A percentile compares a stretch with the other conserved stretches of the same genome.
These are phyloP conservation scores for Hypoxylon sp. DNA, from an alignment of 2,329 filamentous ascomycete genomes.

Conservation along the genomic window DNA sequence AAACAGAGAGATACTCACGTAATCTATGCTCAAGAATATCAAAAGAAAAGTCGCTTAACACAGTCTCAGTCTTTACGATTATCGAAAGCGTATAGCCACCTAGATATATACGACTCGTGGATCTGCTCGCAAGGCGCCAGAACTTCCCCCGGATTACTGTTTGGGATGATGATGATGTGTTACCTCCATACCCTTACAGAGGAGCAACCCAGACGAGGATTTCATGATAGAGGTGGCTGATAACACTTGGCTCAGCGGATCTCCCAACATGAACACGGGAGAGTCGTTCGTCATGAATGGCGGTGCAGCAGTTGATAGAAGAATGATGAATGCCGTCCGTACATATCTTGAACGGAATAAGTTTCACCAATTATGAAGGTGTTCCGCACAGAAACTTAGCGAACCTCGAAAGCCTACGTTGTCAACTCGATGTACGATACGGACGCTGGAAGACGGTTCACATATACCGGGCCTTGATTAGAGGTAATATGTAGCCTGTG, in stretches of 20 bases:
- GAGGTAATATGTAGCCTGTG: neutral
- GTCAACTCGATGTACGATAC: slow-evolving; percentile 67
- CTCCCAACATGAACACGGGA: slow-evolving; percentile 67
- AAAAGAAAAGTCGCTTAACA: slow-evolving; percentile 10
- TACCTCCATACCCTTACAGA: neutral
- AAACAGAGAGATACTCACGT: slow-evolving; percentile 57
- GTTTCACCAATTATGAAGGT: slow-evolving; percentile 45
- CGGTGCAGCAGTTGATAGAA: slow-evolving; percentile 71
- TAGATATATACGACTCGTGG: slow-evolving; percentile 70
- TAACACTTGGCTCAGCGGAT: slow-evolving; percentile 70
- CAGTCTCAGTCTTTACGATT: slow-evolving; percentile 58
- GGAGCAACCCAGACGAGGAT: slow-evolving; percentile 24
- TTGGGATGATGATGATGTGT: slow-evolving; percentile 66
- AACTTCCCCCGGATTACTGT: slow-evolving; percentile 69
- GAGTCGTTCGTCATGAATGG: slow-evolving; percentile 67
- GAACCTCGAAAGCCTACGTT: slow-evolving; percentile 58
- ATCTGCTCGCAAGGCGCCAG: slow-evolving; percentile 63
- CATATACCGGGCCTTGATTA: slow-evolving; percentile 25
- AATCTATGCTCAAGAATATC: slow-evolving; percentile 44
- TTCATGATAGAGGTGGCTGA: slow-evolving; percentile 61
- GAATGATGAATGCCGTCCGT: slow-evolving; percentile 76
- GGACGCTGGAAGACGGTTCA: slow-evolving; percentile 45
- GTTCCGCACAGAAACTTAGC: slow-evolving; percentile 50
- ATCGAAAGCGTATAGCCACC: slow-evolving; percentile 65
- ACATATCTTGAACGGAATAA: slow-evolving; percentile 74